phyloP scores from a whole-genome alignment of 1,284 basidiomycete genomes.

The Sanguinoderma infundibulare region DNA sequence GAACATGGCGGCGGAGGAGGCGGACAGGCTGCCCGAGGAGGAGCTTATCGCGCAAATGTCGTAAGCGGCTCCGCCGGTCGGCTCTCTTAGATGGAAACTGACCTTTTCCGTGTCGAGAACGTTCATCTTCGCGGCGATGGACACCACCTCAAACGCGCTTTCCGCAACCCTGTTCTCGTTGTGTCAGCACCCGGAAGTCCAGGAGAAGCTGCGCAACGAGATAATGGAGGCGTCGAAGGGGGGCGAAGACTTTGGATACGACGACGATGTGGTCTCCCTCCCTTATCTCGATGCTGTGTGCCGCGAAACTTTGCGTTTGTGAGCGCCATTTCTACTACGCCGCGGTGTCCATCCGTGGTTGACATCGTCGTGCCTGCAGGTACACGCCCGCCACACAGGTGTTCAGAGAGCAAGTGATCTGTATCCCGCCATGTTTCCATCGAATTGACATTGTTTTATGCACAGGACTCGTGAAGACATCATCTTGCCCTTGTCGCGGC shows the following conservation, averaged over 20 bases:
- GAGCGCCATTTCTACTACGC: neutral
- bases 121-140: conserved; percentile 54
- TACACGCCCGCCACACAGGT: conserved; percentile 10
- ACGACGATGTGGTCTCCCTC: conserved; percentile 34
- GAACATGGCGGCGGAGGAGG: conserved; percentile 23
- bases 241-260: conserved; percentile 27
- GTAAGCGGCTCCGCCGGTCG: conserved; percentile 16
- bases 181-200: conserved; percentile 17
- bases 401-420: conserved; percentile 18
- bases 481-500: conserved; percentile 20
- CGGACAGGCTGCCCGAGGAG: conserved; percentile 29
- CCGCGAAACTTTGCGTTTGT: conserved; percentile 36
- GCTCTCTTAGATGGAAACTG: neutral
- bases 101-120: conserved; percentile 5
- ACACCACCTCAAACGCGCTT: conserved; percentile 35
- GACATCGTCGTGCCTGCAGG: neutral
- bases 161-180: conserved; percentile 32
- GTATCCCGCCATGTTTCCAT: too few species aligned
- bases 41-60: conserved; percentile 31
- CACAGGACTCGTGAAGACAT: conserved; percentile 15
- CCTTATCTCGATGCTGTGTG: conserved; percentile 40
- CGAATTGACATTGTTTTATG: neutral
- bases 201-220: conserved; percentile 32
- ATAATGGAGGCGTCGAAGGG: conserved; percentile 24
- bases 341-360: too few species aligned